Base-by-base conservation (phyloP, 1,284 basidiomycete genomes). In the Pseudozyma pruni region DNA sequence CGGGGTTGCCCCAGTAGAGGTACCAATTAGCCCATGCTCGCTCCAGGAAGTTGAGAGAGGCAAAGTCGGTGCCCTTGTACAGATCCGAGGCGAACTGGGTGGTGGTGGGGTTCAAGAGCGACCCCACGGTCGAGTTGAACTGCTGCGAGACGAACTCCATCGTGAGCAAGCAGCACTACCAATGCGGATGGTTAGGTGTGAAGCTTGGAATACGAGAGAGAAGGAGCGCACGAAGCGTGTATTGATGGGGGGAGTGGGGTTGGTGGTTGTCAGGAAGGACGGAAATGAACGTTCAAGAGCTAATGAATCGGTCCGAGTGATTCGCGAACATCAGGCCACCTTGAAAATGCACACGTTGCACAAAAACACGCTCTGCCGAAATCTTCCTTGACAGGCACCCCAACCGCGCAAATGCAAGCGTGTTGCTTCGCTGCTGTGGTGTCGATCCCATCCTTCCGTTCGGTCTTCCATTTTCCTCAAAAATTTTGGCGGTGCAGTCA, bases 1-100 rank as follows among this genome's bases (percentile, higher is more conserved):
- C 84, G 0, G 94, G 94, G 86, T 96, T 95, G 68, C 89, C 80
- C 78, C 82, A 80, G 72, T 76, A 80, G 45, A 82, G 63, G 75
- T 83, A 82, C 79, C 78, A 81, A 39, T 75, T 56, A 42, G 76
- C 74, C 80, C 91, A 82, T 42, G 76, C 72, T 44, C 58, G 52
- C 45, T 82, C 80, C 10, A 74, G 35, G 8, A 73, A 39, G 54
- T 75, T 75, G 52, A 82, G 78, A 42, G 62, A 58, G 13, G 57
- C 42, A 8, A 56, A 33, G 43, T 82, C 76, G 43, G 66, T 60
- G 51, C 67, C 72, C 42, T 66, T 52, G 66, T 82, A 82, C 29
- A 82, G 71, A 17, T 79, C 74, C 16, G 74, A 45, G 22, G 69
- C 76, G 56, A 94, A 45, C 8, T 58, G 56, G 1, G 72, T 44